Evolutionary conservation across 805 yeast genomes (phyloP).

Genomic region (Pichia scutulata): DNA sequence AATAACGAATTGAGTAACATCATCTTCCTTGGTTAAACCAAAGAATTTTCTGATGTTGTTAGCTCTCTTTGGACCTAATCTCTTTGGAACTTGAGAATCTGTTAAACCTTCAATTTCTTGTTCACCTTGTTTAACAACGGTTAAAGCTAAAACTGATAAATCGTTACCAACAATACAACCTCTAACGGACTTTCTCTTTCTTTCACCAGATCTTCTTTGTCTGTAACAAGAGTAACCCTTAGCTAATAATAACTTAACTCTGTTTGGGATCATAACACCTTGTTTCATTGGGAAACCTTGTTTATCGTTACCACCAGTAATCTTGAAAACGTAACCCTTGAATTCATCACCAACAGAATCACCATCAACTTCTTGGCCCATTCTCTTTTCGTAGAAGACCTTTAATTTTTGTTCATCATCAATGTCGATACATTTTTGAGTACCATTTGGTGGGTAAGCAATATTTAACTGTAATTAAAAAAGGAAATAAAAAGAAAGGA

Average conservation of each 20-base stretch:
- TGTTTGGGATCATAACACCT: conserved; percentile 99
- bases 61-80: conserved; percentile 99
- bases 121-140: conserved; percentile 96
- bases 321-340: conserved; percentile 98
- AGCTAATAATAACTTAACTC: conserved; percentile 92
- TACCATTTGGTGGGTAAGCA: conserved; percentile 99
- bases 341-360: conserved; percentile 97
- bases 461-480: conserved; percentile 86
- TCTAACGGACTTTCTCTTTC: conserved; percentile 99
- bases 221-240: conserved; percentile 98
- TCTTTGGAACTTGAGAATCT: conserved; percentile 91
- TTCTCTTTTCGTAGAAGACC: conserved; percentile 97
- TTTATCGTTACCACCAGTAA: conserved; percentile 99
- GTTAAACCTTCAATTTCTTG: conserved; percentile 93
- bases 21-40: conserved; percentile 93
- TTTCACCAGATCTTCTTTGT: conserved; percentile 99
- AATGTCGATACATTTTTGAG: conserved; percentile 95
- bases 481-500: conserved; percentile 2
- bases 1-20: conserved; percentile 83
- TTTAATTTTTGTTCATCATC: conserved; percentile 99
- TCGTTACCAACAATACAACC: conserved; percentile 98
- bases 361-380: conserved; percentile 99
- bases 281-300: conserved; percentile 99
- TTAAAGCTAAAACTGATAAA: conserved; percentile 89
- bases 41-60: conserved; percentile 99